Base-by-base conservation (phyloP, 2,329 filamentous ascomycete species). In the Neonectria punicea region DNA sequence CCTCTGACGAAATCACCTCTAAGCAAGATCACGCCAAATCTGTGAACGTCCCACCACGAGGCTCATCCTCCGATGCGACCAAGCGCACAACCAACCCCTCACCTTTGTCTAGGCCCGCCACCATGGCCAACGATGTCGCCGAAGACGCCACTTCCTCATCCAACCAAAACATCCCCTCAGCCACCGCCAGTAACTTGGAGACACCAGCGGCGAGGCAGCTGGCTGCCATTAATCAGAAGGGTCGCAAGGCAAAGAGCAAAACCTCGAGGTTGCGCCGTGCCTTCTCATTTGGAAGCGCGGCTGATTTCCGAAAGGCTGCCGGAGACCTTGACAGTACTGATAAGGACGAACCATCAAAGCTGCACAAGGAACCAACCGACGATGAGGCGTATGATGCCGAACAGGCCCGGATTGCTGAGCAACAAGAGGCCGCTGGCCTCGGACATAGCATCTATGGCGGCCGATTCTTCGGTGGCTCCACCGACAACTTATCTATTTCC, bases 211-310 rank as follows among this genome's bases (percentile, higher is more conserved):
- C 92, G 14, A 91, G 93, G 78, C 93, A 97, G 62, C 86, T 98
- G 43, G 90, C 92, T 50, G 93, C 94, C n/a, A 85, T 98, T 61
- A 95, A 91, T 66, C 92, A 95, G 70, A 95, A 92, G 76, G 93
- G 93, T 58, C 84, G 84, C 30, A 92, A 89, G 76, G 87, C 90
- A 69, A 94, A 93, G 77, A 93, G 90, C 81, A 98, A 98, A 81
- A 93, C 92, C 2, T 94, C 92, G 18, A 87, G 94, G 70, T 84
- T 99, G 65, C 89, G 96, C 60, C 88, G 96, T 72, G 96, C 96
- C 0, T 97, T 99, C 75, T 99, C 96, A 0, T 99, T 99, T 80
- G 94, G 96, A 54, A 98, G 95, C 77, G 93, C 94, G 46, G 93
- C 95, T 9, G 96, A 99, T 76, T 89, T 99, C 53, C 88, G 92